These are phyloP conservation scores for Fusarium sp. DNA, from an alignment of 2,329 filamentous ascomycete genomes.

Conservation along the genomic window DNA sequence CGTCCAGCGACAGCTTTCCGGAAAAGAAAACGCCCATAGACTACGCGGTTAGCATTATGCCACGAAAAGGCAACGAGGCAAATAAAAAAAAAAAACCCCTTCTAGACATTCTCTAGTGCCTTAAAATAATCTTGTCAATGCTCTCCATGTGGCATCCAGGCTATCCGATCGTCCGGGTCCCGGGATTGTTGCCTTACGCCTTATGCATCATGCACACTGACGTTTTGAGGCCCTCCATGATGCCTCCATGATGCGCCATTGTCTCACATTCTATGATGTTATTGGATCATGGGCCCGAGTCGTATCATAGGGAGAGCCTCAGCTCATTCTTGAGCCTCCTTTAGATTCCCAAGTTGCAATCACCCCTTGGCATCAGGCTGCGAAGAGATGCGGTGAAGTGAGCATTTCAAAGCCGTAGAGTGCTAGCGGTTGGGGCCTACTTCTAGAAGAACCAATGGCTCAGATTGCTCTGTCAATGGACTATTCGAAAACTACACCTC, in stretches of 20 bases:
- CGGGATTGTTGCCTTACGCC: neutral
- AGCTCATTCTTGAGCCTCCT: neutral
- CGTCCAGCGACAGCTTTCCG: neutral
- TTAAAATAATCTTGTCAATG: neutral
- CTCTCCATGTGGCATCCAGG: neutral
- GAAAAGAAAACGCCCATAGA: too few relatives aligned
- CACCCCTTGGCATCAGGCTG: neutral
- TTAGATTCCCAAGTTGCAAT: neutral
- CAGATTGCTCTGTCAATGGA: too few relatives aligned
- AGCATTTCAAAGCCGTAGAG: too few relatives aligned
- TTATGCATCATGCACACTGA: neutral
- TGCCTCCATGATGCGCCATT: neutral
- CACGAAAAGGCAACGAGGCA: too few relatives aligned
- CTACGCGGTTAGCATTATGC: too few relatives aligned
- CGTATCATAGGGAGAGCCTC: neutral
- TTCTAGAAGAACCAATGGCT: too few relatives aligned
- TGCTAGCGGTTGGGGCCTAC: too few relatives aligned
- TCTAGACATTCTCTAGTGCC: neutral
- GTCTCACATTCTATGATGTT: neutral
- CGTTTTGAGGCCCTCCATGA: neutral
- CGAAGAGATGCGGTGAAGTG: neutral
- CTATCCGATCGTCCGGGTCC: neutral
- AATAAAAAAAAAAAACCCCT: accelerated
- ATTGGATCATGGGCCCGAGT: neutral
- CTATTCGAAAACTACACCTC: too few relatives aligned